These are phyloP conservation scores for Biscogniauxia sp. DNA, from an alignment of 2,329 filamentous ascomycete species.

Conservation along the genomic window DNA sequence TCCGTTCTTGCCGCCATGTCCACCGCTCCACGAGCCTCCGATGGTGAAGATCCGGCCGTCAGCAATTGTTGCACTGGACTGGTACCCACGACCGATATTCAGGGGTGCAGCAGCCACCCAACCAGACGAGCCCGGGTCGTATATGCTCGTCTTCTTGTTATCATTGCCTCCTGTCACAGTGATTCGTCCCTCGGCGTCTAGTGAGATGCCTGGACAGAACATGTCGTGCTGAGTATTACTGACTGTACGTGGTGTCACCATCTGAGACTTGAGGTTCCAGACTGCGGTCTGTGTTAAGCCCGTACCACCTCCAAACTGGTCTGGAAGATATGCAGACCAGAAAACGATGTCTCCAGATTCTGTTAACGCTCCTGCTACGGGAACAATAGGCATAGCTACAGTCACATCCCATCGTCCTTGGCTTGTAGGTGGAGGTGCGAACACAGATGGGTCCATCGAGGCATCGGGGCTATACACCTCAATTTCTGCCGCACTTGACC, in stretches of 20 bases:
- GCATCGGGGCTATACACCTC: conserved; percentile 28
- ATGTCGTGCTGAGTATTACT: conserved; percentile 48
- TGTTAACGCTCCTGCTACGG: conserved; percentile 32
- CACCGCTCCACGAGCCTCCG: conserved; percentile 56
- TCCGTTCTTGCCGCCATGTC: conserved; percentile 49
- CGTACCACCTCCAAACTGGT: conserved; percentile 16
- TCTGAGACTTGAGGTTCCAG: conserved; percentile 21
- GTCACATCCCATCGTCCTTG: conserved; percentile 35
- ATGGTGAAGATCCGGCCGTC: conserved; percentile 57
- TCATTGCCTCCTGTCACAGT: conserved; percentile 54
- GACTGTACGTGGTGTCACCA: conserved; percentile 31
- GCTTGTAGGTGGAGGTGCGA: conserved; percentile 18
- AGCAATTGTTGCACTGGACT: conserved; percentile 47
- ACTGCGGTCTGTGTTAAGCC: conserved; percentile 20
- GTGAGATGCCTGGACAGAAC: conserved; percentile 56
- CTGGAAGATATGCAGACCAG: conserved; percentile 24
- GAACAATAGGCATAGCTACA: conserved; percentile 36
- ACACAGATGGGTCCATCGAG: conserved; percentile 13
- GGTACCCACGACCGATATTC: conserved; percentile 50
- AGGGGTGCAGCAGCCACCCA: conserved; percentile 43
- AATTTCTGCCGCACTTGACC: conserved; percentile 34
- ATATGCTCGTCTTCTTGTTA: conserved; percentile 47
- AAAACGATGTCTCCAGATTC: conserved; percentile 25
- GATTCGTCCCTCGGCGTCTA: conserved; percentile 46
- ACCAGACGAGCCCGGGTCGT: conserved; percentile 35